Percentiles rank a stretch among this genome's conserved stretches.
phyloP scores from a whole-genome alignment of 768 basidiomycete species.

The Pholiota conissans region DNA sequence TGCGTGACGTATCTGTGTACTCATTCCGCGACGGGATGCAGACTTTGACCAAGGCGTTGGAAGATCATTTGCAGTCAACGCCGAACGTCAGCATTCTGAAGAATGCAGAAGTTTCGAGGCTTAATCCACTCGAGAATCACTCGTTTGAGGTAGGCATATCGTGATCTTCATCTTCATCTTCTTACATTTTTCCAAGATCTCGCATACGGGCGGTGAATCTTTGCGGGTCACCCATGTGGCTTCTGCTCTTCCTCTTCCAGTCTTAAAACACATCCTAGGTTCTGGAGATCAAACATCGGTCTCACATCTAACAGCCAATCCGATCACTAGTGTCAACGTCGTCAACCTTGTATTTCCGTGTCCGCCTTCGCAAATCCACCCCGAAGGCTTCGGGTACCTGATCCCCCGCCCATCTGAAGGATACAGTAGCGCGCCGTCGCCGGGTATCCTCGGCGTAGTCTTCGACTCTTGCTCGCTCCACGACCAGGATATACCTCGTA shows the following conservation, averaged over 20 bases:
- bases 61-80: slow-evolving; percentile 38
- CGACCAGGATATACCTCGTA: slow-evolving; percentile 41
- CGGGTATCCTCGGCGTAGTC: slow-evolving; percentile 77
- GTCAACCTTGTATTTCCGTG: slow-evolving; percentile 82
- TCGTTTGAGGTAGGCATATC: slow-evolving; percentile 44
- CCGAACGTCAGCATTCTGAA: slow-evolving; percentile 60
- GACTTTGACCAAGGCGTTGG: slow-evolving; percentile 61
- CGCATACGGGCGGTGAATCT: slow-evolving; percentile 20
- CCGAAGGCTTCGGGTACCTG: slow-evolving; percentile 92
- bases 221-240: slow-evolving; percentile 62
- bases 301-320: slow-evolving; percentile 70
- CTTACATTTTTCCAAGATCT: slow-evolving; percentile 15
- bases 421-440: slow-evolving; percentile 34
- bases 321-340: slow-evolving; percentile 80
- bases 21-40: slow-evolving; percentile 80
- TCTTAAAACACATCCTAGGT: slow-evolving; percentile 41
- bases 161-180: slow-evolving; percentile 5
- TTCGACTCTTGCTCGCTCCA: slow-evolving; percentile 85
- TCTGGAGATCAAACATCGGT: slow-evolving; percentile 29
- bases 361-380: slow-evolving; percentile 56
- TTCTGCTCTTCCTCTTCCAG: slow-evolving; percentile 72
- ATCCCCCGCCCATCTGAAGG: slow-evolving; percentile 72
- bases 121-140: slow-evolving; percentile 33
- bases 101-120: slow-evolving; percentile 36
- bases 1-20: slow-evolving; percentile 72